Percentiles rank a stretch among this genome's conserved stretches.
These are phyloP conservation scores for Penicillium paradoxum DNA, from an alignment of 495 filamentous ascomycete genomes.

Conservation along the genomic window DNA sequence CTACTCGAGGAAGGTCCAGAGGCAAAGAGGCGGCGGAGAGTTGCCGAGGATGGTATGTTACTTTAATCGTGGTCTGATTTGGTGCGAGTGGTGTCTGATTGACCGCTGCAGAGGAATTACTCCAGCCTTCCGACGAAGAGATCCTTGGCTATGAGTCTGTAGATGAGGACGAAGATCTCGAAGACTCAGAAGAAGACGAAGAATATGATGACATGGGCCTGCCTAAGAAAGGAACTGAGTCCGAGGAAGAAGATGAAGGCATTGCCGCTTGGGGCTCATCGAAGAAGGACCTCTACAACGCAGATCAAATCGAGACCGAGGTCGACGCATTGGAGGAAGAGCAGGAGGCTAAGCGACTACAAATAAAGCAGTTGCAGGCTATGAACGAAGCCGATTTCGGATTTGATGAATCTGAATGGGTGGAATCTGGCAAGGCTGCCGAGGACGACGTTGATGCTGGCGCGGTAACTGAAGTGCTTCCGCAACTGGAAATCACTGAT, in stretches of 20 bases:
- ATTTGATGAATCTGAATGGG: slow-evolving; percentile 86
- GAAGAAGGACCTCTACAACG: slow-evolving; percentile 87
- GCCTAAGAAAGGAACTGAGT: slow-evolving; percentile 21
- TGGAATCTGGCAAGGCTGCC: slow-evolving; percentile 40
- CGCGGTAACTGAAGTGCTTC: slow-evolving; percentile 75
- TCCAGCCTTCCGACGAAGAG: slow-evolving; percentile 84
- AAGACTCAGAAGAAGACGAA: slow-evolving; percentile 45
- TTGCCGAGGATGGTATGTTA: slow-evolving; percentile 56
- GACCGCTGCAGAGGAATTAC: slow-evolving; percentile 44
- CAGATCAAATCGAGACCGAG: slow-evolving; percentile 84
- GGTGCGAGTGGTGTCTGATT: slow-evolving; percentile 12
- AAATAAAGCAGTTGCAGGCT: slow-evolving; percentile 79
- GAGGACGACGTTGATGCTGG: slow-evolving; percentile 39
- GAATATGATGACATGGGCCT: slow-evolving; percentile 31
- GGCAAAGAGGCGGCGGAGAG: slow-evolving; percentile 66
- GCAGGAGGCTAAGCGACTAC: slow-evolving; percentile 75
- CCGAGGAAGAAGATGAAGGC: slow-evolving; percentile 64
- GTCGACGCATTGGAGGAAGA: slow-evolving; percentile 91
- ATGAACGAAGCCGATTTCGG: slow-evolving; percentile 89
- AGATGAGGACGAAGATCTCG: slow-evolving; percentile 49
- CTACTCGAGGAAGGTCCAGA: slow-evolving; percentile 75
- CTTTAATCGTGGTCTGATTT: slow-evolving; percentile 3
- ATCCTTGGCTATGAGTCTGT: slow-evolving; percentile 60
- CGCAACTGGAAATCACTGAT: slow-evolving; percentile 72
- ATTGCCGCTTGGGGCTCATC: slow-evolving; percentile 80